These are phyloP conservation scores for Curvularia sp. DNA, from an alignment of 2,329 filamentous ascomycete species.

Conservation along the genomic window DNA sequence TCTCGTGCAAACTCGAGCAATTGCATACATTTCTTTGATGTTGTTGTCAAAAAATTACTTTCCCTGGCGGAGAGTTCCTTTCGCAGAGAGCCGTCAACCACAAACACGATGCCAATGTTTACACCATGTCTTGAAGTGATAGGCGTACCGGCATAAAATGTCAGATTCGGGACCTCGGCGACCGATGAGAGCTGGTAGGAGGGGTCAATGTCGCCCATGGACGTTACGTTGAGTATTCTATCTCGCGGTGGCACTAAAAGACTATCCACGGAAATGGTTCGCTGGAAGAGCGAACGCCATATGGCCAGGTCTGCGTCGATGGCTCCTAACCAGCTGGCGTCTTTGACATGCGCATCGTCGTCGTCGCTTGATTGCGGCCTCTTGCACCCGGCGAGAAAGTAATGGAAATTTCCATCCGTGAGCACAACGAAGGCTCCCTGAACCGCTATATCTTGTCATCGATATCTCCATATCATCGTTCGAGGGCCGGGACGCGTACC, in stretches of 20 bases:
- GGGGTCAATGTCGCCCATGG: neutral
- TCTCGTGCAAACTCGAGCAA: neutral
- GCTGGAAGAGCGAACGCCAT: slow-evolving; percentile 5
- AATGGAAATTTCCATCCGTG: neutral
- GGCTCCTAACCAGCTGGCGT: slow-evolving; percentile 3
- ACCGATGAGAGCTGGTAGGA: neutral
- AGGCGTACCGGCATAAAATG: neutral
- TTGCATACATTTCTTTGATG: neutral
- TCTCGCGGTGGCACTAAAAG: neutral
- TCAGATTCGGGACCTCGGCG: neutral
- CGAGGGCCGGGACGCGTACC: neutral
- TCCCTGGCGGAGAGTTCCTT: neutral
- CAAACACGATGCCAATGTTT: neutral
- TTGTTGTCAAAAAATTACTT: neutral
- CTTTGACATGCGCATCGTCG: neutral
- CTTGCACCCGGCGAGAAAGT: too few relatives aligned
- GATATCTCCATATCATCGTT: neutral
- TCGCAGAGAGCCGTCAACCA: neutral
- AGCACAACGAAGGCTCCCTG: slow-evolving; percentile 2
- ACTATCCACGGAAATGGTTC: slow-evolving; percentile 2
- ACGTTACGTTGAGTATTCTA: slow-evolving; percentile 1
- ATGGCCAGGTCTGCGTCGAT: neutral
- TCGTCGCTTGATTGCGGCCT: slow-evolving; percentile 1
- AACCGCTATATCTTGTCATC: neutral
- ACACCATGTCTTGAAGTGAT: neutral